Evolutionary conservation across 164 flowering plant species (phyloP).

Genomic region (Echeveria elegans): DNA sequence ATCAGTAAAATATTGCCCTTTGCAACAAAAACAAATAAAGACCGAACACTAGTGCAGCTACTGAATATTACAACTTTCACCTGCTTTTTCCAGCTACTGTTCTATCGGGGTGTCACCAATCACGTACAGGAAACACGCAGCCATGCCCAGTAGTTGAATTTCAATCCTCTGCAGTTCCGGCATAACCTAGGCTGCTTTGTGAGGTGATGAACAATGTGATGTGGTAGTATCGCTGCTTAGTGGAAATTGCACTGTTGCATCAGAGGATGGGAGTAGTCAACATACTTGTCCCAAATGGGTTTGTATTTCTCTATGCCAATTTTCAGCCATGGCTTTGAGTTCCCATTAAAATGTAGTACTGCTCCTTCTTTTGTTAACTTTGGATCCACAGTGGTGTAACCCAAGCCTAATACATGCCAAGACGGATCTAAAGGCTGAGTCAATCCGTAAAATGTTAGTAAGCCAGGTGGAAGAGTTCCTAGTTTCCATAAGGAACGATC

Average conservation of each 20-base stretch:
- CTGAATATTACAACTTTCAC: too few relatives aligned
- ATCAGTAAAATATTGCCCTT: too few relatives aligned
- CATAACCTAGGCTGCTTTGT: too few relatives aligned
- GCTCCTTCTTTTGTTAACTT: slow-evolving; percentile 60
- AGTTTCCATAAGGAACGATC: slow-evolving; percentile 83
- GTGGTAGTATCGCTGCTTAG: neutral
- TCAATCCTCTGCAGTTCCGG: too few relatives aligned
- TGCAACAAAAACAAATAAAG: too few relatives aligned
- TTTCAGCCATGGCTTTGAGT: slow-evolving; percentile 84
- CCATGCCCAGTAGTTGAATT: too few relatives aligned
- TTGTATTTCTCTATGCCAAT: slow-evolving; percentile 78
- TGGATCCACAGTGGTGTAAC: slow-evolving; percentile 64
- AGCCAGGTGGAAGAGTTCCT: slow-evolving; percentile 81
- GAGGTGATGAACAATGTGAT: neutral
- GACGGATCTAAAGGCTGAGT: slow-evolving; percentile 58
- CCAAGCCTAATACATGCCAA: slow-evolving; percentile 82
- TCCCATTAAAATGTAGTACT: slow-evolving; percentile 79
- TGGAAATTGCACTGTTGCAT: neutral
- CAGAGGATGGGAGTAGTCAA: neutral
- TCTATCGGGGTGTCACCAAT: too few relatives aligned
- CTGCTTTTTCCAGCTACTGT: too few relatives aligned
- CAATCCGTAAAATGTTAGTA: slow-evolving; percentile 74
- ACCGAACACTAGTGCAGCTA: too few relatives aligned
- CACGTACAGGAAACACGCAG: too few relatives aligned
- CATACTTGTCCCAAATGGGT: slow-evolving; percentile 17